Conservation (phyloP, 352 stramenopile species). For the Saprolegnia parasitica region DNA sequence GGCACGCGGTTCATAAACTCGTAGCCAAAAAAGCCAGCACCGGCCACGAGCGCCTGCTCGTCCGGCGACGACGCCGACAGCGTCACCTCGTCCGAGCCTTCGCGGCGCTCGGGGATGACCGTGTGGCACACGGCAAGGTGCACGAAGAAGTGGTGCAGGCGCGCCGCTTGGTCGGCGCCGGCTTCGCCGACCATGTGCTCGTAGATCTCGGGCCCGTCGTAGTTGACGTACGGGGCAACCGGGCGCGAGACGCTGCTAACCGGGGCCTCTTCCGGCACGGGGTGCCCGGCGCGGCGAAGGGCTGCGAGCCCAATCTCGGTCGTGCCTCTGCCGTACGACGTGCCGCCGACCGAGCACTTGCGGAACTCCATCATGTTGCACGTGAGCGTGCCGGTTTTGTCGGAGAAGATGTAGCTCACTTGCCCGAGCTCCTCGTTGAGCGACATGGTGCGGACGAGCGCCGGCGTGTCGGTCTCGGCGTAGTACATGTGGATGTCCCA, state of each 20-base stretch:
- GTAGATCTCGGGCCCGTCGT: conserved; percentile 61
- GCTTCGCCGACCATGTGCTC: conserved; percentile 59
- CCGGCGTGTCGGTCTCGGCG: conserved; percentile 77
- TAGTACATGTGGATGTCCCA: conserved; percentile 94
- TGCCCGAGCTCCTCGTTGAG: conserved; percentile 94
- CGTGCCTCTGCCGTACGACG: conserved; percentile 80
- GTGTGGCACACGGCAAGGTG: conserved; percentile 92
- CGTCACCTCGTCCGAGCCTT: conserved; percentile 48
- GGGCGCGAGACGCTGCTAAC: conserved; percentile 30
- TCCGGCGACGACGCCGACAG: conserved; percentile 79
- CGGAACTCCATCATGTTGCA: conserved; percentile 99
- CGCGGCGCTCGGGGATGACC: conserved; percentile 92
- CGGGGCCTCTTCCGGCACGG: conserved; percentile 35
- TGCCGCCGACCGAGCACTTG: conserved; percentile 88
- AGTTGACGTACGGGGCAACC: conserved; percentile 67
- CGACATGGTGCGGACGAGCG: conserved; percentile 89
- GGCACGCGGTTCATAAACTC: conserved; percentile 65
- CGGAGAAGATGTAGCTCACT: conserved; percentile 98
- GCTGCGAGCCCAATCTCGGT: conserved; percentile 76
- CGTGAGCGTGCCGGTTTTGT: conserved; percentile 99
- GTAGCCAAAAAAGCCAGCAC: conserved; percentile 67
- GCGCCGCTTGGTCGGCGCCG: conserved; percentile 41
- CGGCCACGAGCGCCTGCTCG: conserved; percentile 82
- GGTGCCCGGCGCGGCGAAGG: conserved; percentile 53
- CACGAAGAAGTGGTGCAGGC: conserved; percentile 75